These are phyloP conservation scores for Diplotaxis tenuifolia DNA, from an alignment of 345 rosid species.

Conservation along the genomic window DNA sequence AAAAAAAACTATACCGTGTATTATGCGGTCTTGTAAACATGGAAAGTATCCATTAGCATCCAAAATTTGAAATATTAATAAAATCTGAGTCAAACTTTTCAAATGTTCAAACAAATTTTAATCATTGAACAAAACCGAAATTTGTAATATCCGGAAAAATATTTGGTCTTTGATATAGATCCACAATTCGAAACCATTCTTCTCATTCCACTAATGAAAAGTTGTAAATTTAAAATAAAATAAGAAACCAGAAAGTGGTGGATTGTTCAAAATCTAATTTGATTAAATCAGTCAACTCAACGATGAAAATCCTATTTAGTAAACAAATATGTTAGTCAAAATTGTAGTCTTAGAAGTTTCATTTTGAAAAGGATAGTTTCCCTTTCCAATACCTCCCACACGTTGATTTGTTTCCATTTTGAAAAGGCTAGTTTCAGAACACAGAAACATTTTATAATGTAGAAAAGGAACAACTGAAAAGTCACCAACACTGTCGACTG, in stretches of 20 bases:
- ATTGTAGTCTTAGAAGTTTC: background rate
- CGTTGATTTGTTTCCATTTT: background rate
- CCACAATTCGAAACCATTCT: background rate
- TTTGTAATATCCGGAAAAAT: background rate
- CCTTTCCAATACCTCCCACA: background rate
- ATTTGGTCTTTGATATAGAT: background rate
- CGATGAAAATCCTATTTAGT: background rate
- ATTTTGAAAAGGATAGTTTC: slow-evolving; percentile 17
- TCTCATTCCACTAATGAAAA: background rate
- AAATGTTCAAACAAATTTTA: background rate
- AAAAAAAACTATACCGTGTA: too few species aligned
- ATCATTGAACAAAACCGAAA: background rate
- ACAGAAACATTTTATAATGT: background rate
- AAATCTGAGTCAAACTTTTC: background rate
- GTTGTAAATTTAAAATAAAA: background rate
- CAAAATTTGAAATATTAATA: background rate
- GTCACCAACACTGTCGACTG: background rate
- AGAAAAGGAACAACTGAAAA: background rate
- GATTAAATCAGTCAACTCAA: background rate
- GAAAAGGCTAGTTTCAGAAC: background rate
- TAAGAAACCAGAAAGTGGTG: background rate
- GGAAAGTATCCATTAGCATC: background rate
- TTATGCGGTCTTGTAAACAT: background rate
- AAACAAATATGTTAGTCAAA: slow-evolving; percentile 1
- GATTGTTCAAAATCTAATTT: background rate